A percentile compares a stretch with the other conserved stretches of the same genome.
Conservation (phyloP, 495 filamentous ascomycete species). For the Penicillium parvum region DNA sequence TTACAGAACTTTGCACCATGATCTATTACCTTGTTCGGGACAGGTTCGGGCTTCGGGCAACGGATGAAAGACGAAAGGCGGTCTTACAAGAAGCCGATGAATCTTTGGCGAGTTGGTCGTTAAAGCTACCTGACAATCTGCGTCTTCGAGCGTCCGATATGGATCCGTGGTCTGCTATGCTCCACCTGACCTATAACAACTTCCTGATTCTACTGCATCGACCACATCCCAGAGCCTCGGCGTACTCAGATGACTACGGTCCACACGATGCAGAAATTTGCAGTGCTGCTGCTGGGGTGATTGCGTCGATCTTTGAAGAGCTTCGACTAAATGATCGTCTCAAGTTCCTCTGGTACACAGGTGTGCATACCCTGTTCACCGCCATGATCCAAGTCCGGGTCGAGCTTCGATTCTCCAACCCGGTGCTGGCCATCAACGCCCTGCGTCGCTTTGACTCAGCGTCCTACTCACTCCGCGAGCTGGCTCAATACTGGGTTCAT, state of each 20-base stretch:
- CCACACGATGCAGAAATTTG: slow-evolving; percentile 46
- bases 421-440: slow-evolving; percentile 46
- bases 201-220: slow-evolving; percentile 50
- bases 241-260: slow-evolving; percentile 43
- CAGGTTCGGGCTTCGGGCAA: slow-evolving; percentile 38
- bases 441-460: slow-evolving; percentile 46
- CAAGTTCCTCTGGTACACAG: slow-evolving; percentile 46
- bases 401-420: slow-evolving; percentile 47
- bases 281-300: slow-evolving; percentile 44
- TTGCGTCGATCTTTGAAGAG: slow-evolving; percentile 46
- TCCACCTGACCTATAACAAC: slow-evolving; percentile 49
- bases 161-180: slow-evolving; percentile 47
- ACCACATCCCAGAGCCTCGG: slow-evolving; percentile 41
- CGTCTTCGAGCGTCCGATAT: slow-evolving; percentile 41
- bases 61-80: slow-evolving; percentile 39
- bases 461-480: slow-evolving; percentile 41
- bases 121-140: slow-evolving; percentile 41
- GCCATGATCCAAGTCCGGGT: slow-evolving; percentile 50
- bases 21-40: slow-evolving; percentile 44
- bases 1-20: slow-evolving; percentile 44
- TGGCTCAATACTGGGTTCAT: slow-evolving; percentile 44
- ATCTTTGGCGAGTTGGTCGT: slow-evolving; percentile 43
- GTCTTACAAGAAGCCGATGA: slow-evolving; percentile 44
- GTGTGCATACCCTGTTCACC: slow-evolving; percentile 44
- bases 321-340: slow-evolving; percentile 47